A percentile compares a stretch with the other conserved stretches of the same genome.
These are phyloP conservation scores for Ascochyta clinopodiicola DNA, from an alignment of 2,329 filamentous ascomycete species.

Conservation along the genomic window DNA sequence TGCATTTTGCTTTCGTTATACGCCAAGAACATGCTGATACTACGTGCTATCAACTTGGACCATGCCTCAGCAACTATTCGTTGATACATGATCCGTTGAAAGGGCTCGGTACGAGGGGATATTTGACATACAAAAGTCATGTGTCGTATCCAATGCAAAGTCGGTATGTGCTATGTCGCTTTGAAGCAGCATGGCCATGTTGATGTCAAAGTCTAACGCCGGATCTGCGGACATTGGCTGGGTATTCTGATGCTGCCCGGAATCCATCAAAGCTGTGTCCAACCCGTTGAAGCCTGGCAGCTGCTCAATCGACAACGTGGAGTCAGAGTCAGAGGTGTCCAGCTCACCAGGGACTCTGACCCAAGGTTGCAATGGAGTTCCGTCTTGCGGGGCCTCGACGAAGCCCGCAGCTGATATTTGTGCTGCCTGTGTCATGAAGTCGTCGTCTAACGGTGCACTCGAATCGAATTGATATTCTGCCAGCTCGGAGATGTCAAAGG, in stretches of 20 bases:
- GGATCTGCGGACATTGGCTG: not conserved
- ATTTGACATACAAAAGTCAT: not conserved
- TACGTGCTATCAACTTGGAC: not conserved
- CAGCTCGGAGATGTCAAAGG: constrained; percentile 37
- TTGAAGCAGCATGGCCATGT: constrained; percentile 20
- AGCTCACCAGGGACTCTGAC: not conserved
- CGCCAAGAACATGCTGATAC: not conserved
- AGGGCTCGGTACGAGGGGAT: not conserved
- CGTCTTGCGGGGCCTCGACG: constrained; percentile 8
- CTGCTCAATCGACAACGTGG: constrained; percentile 6
- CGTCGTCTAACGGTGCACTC: constrained; percentile 10
- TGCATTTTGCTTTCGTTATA: not conserved
- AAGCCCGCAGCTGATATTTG: constrained; percentile 19
- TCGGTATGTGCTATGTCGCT: not conserved
- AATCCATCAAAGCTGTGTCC: not conserved
- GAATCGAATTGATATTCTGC: constrained; percentile 30
- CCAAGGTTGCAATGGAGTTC: constrained; percentile 4
- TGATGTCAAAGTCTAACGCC: constrained; percentile 9
- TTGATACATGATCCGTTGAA: not conserved
- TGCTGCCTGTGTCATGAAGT: constrained; percentile 13
- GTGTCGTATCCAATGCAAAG: not conserved
- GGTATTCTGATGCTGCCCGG: not conserved
- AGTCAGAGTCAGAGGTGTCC: constrained; percentile 1
- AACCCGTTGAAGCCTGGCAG: not conserved
- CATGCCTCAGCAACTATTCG: not conserved